phyloP scores from a whole-genome alignment of 768 basidiomycete genomes.

The Vararia minispora region DNA sequence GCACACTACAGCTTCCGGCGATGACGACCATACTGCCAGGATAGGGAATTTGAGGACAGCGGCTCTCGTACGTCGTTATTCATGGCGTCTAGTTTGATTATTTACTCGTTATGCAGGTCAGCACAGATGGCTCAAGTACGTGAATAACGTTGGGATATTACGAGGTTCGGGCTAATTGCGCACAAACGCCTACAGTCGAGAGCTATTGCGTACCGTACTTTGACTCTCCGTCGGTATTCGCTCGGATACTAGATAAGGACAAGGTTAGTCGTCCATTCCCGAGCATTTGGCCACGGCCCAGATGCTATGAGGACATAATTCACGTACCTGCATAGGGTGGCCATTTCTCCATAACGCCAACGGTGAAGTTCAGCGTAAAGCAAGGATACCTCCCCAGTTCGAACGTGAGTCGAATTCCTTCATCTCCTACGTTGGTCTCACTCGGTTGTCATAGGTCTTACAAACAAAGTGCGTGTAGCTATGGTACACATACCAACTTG shows the following conservation, averaged over 20 bases:
- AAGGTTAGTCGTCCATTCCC: conserved; percentile 33
- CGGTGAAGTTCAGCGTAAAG: conserved; percentile 56
- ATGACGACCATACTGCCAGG: conserved; percentile 25
- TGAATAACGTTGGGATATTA: neutral
- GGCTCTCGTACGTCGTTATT: conserved; percentile 38
- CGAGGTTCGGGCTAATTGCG: too few species aligned
- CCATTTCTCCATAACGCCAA: conserved; percentile 83
- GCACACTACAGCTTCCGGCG: neutral
- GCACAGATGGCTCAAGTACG: conserved; percentile 72
- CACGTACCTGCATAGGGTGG: conserved; percentile 53
- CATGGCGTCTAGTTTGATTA: neutral
- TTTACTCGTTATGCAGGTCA: conserved; percentile 31
- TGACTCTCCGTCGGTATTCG: conserved; percentile 88
- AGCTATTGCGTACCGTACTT: conserved; percentile 91
- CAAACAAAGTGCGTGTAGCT: conserved; percentile 56
- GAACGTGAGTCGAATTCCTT: conserved; percentile 37
- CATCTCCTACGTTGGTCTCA: neutral
- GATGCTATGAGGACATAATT: conserved; percentile 3
- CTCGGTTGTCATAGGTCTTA: conserved; percentile 41
- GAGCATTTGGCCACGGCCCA: neutral
- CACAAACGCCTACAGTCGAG: conserved; percentile 66
- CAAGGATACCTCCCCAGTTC: conserved; percentile 79
- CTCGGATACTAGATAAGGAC: conserved; percentile 78
- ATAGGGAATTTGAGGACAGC: conserved; percentile 82
- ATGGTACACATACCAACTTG: neutral